Base-by-base conservation (phyloP, 2,329 filamentous ascomycete genomes). In the Fusarium chaquense region DNA sequence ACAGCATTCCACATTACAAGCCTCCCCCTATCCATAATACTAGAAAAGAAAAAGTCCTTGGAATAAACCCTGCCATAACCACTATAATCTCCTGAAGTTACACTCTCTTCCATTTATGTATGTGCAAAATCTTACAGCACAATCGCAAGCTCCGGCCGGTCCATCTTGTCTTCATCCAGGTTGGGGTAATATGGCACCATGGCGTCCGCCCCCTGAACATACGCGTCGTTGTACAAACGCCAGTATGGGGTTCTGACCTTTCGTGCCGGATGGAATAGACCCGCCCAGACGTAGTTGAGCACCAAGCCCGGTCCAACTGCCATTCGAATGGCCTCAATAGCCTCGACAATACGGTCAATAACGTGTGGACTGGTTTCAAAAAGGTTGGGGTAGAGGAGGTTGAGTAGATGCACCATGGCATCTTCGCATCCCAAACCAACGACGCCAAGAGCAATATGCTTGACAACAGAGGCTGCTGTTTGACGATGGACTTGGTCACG, bases 351-450 rank as follows among this genome's bases (percentile, higher is more conserved):
- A 45, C 96, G 90, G 81, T 99, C 96, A 75, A 99, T 99, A 75
- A 99, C 96, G 86, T 99, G 96, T 1, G 96, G 96, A 74, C 92
- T 96, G 7, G 96, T 99, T 81, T 99, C 96, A 81, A 98, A 99
- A 58, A 99, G 87, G 80, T 99, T 99, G 35, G 96, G 97, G 80
- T 95, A 97, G 9, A 99, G 87, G 5, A 99, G 86, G 81, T 99
- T 99, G 72, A 99, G 92, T 28, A 99, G 86, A 82, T 99, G 96
- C 47, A 99, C 87, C 95, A 99, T 98, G 49, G 96, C 96, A 78
- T 99, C 96, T 82, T 99, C 96, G 79, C 95, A 98, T 26, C 97
- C 97, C 5, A 99, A 87, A 35, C 96, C 96, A 52, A 98, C 95
- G n/a, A 98, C 96, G 56, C 97, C 97, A 1, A 99, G 88, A 2